Base-by-base conservation (phyloP, 2,329 filamentous ascomycete species). In the Alternaria alternata region DNA sequence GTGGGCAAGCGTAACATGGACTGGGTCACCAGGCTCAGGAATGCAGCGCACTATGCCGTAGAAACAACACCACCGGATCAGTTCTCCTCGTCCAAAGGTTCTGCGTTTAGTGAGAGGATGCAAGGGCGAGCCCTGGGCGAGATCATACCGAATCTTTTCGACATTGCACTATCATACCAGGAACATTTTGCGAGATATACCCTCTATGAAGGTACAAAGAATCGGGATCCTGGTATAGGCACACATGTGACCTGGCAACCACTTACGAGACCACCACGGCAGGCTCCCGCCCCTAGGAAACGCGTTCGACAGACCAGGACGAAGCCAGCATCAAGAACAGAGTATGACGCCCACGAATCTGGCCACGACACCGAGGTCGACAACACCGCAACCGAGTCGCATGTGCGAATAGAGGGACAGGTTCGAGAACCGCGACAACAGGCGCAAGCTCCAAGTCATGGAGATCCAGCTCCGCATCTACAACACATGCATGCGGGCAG, bases 71-170 rank as follows among this genome's bases (percentile, higher is more conserved):
- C 64, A 1, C 59, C 65, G 1, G 70, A 71, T 8, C 61, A 68
- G 4, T 75, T 75, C 38, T 74, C 74, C 1, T 74, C 73, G 4
- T 68, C 72, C 28, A 70, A 70, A 36, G 66, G 65, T 3, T 36
- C 59, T 11, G 51, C 26, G 4, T 75, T 72, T 41, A 72, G 69
- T 42, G 61, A 65, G 30, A 51, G 54, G 24, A 75, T 75, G 72
- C 73, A 71, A 59, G 54, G 54, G 20, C 70, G 71, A 30, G 72
- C 73, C 3, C 46, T 70, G 24, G 54, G 67, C 5, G 49, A 63
- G 16, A 72, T 77, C 28, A 18, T 76, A 20, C 69, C 71, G 7
- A 73, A 67, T 38, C 39, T 77, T 2, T 75, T 76, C 32, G 69
- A 74, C 8, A 57, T 68, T n/a, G 72, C 72, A 1, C 66, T 70